Percentiles rank a stretch among this genome's conserved stretches.
These are phyloP conservation scores for Hypoxylon subgilvum DNA, from an alignment of 495 filamentous ascomycete genomes.

Conservation along the genomic window DNA sequence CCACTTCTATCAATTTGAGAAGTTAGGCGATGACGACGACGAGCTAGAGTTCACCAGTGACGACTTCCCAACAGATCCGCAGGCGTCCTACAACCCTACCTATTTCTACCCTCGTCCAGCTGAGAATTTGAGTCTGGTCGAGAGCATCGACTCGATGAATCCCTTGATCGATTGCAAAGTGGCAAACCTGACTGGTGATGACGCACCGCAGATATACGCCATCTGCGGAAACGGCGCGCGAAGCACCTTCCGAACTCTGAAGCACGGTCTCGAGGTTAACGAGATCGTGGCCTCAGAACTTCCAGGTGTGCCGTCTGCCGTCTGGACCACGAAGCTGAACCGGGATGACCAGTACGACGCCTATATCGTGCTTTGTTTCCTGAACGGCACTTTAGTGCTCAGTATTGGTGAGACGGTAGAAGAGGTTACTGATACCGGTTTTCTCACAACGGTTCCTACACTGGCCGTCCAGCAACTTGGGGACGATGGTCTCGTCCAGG, in stretches of 20 bases:
- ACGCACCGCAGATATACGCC: constrained; percentile 95
- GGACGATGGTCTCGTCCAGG: constrained; percentile 89
- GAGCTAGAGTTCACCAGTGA: constrained; percentile 86
- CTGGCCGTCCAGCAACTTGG: constrained; percentile 92
- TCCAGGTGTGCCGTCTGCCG: constrained; percentile 80
- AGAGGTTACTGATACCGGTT: constrained; percentile 90
- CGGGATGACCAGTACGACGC: constrained; percentile 83
- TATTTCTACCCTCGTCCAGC: constrained; percentile 83
- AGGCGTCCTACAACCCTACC: constrained; percentile 69
- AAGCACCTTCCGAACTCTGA: constrained; percentile 87
- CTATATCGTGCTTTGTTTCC: constrained; percentile 71
- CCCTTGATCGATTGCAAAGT: constrained; percentile 90
- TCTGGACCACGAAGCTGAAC: constrained; percentile 95
- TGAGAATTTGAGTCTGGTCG: constrained; percentile 82
- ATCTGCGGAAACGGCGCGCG: constrained; percentile 85
- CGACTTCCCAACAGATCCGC: constrained; percentile 74
- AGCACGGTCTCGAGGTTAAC: constrained; percentile 89
- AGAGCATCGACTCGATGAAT: constrained; percentile 87
- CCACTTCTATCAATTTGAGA: constrained; percentile 96
- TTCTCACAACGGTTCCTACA: constrained; percentile 83
- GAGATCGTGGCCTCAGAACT: constrained; percentile 94
- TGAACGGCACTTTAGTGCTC: constrained; percentile 78
- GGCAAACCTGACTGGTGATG: constrained; percentile 84
- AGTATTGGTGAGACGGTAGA: constrained; percentile 96
- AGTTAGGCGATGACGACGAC: constrained; percentile 94